Evolutionary conservation across 2,329 filamentous ascomycete species (phyloP).

Genomic region (Atkinsonella texensis): DNA sequence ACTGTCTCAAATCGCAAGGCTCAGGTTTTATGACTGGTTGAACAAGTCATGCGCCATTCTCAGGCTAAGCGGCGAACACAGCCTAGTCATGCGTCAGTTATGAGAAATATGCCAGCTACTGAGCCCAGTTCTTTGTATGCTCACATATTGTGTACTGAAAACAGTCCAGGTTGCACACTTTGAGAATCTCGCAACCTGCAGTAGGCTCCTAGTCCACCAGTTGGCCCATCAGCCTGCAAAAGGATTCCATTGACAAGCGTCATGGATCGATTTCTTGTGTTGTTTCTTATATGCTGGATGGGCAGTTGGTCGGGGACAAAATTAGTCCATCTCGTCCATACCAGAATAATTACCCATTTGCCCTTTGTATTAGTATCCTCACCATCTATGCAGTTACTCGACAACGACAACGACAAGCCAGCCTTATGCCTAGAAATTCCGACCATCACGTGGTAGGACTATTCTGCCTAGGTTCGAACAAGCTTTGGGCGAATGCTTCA

Average conservation of each 20-base stretch:
- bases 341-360: conserved; percentile 16
- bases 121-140: conserved; percentile 2
- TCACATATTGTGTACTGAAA: background rate
- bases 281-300: conserved; percentile 14
- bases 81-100: conserved; percentile 10
- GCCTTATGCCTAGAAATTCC: conserved; percentile 18
- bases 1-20: conserved; percentile 22
- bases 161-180: background rate
- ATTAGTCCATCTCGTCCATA: conserved; percentile 13
- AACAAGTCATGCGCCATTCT: conserved; percentile 20
- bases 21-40: conserved; percentile 20
- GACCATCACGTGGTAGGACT: conserved; percentile 12
- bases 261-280: conserved; percentile 4
- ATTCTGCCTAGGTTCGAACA: conserved; percentile 15
- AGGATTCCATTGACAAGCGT: conserved; percentile 3
- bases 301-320: conserved; percentile 13
- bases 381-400: background rate
- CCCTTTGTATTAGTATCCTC: conserved; percentile 17
- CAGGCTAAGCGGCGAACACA: conserved; percentile 17
- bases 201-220: background rate
- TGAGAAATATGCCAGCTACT: background rate
- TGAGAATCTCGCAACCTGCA: too few relatives aligned
- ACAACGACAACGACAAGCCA: conserved; percentile 11
- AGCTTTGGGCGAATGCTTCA: conserved; percentile 15
- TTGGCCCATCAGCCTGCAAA: background rate